A percentile compares a stretch with the other conserved stretches of the same genome.
Conservation (phyloP, 192 early-diverging fungal genomes). For the Podila clonocystis region DNA sequence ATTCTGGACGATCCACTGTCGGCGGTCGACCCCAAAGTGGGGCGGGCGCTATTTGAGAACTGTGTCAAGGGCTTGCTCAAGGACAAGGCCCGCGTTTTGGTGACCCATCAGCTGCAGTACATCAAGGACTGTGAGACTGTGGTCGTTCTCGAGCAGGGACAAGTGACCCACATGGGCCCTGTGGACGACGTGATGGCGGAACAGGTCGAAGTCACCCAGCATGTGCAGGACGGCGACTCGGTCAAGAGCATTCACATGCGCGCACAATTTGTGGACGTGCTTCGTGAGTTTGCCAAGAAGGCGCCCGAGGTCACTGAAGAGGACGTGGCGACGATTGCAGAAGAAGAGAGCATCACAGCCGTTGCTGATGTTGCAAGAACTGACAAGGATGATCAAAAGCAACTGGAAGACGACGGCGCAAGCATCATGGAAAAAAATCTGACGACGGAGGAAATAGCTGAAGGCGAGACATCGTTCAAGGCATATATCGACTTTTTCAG, state of each 20-base stretch:
- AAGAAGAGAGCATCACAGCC: background rate
- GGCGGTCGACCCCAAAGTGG: constrained; percentile 74
- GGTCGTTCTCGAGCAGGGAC: constrained; percentile 63
- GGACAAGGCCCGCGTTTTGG: constrained; percentile 67
- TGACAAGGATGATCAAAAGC: constrained; percentile 7
- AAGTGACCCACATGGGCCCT: constrained; percentile 35
- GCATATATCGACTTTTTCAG: constrained; percentile 53
- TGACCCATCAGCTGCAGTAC: constrained; percentile 73
- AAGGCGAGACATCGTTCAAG: constrained; percentile 44
- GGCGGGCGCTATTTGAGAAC: constrained; percentile 66
- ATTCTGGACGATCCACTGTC: constrained; percentile 79
- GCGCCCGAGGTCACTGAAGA: constrained; percentile 22
- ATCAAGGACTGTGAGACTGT: constrained; percentile 62
- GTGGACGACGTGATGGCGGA: constrained; percentile 45
- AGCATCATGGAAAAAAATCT: constrained; percentile 34
- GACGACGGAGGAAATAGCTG: constrained; percentile 41
- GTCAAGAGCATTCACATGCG: constrained; percentile 36
- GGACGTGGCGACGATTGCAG: constrained; percentile 3
- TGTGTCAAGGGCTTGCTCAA: constrained; percentile 61
- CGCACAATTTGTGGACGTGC: constrained; percentile 44
- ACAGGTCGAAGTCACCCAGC: constrained; percentile 32
- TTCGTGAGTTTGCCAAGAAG: constrained; percentile 51
- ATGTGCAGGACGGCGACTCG: constrained; percentile 27
- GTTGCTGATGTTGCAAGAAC: constrained; percentile 6
- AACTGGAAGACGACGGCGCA: constrained; percentile 10